A percentile compares a stretch with the other conserved stretches of the same genome.
Conservation (phyloP, 2,329 filamentous ascomycete species). For the Xylariaceae sp. region DNA sequence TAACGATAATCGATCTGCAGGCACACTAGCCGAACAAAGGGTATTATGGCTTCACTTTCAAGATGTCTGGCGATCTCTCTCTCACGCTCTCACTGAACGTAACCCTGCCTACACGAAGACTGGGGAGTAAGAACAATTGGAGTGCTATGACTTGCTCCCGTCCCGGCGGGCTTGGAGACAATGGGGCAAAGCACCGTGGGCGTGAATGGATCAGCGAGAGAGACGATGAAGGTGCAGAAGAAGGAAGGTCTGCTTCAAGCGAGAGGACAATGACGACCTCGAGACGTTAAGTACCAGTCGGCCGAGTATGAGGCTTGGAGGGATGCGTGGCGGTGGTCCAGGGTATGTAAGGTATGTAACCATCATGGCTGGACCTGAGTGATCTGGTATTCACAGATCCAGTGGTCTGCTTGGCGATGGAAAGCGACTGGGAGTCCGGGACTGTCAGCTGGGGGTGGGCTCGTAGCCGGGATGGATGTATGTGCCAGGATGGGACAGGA, state of each 20-base stretch:
- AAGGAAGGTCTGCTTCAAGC: constrained; percentile 15
- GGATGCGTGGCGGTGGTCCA: constrained; percentile 30
- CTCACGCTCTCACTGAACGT: background rate
- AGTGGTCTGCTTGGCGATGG: constrained; percentile 20
- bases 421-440: constrained; percentile 1
- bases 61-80: constrained; percentile 9
- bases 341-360: constrained; percentile 23
- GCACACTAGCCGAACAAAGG: constrained; percentile 16
- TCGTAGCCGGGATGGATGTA: background rate
- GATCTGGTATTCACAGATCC: constrained; percentile 24
- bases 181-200: constrained; percentile 10
- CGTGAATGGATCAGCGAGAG: constrained; percentile 6
- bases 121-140: constrained; percentile 5
- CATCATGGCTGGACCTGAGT: constrained; percentile 22
- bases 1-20: background rate
- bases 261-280: constrained; percentile 12
- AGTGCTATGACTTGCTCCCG: constrained; percentile 2
- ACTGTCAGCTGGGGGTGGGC: constrained; percentile 16
- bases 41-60: constrained; percentile 20
- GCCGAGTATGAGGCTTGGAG: constrained; percentile 32
- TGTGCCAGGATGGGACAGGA: constrained; percentile 2
- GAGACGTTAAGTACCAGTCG: constrained; percentile 29
- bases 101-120: constrained; percentile 12
- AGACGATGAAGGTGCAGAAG: constrained; percentile 6
- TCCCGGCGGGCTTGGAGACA: constrained; percentile 9